phyloP scores from a whole-genome alignment of 1,284 basidiomycete genomes.

The Naganishia sp. region DNA sequence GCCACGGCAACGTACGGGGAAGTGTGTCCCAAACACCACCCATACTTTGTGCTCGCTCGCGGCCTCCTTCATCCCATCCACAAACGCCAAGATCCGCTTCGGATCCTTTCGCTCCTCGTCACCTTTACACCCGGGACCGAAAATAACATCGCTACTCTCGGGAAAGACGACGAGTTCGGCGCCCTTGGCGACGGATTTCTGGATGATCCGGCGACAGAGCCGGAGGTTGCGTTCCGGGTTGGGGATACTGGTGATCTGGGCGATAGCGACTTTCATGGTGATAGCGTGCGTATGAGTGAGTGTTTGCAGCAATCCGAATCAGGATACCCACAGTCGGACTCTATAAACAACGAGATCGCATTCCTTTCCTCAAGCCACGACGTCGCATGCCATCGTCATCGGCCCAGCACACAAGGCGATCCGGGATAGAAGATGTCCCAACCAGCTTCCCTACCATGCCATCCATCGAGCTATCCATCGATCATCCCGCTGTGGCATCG shows the following conservation, averaged over 20 bases:
- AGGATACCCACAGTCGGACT: too few species aligned
- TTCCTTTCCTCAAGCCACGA: too few species aligned
- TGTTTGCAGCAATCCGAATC: too few species aligned
- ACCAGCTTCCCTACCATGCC: too few species aligned
- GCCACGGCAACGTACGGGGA: slow-evolving; percentile 8
- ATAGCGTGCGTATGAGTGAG: too few species aligned
- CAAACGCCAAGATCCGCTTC: slow-evolving; percentile 17
- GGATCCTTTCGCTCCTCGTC: slow-evolving; percentile 25
- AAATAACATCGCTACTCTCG: slow-evolving; percentile 30
- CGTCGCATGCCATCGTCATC: too few species aligned
- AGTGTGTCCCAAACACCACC: slow-evolving; percentile 16
- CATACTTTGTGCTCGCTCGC: slow-evolving; percentile 23
- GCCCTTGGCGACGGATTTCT: slow-evolving; percentile 12
- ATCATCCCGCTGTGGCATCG: too few species aligned
- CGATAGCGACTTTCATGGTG: slow-evolving; percentile 32
- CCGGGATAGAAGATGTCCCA: too few species aligned
- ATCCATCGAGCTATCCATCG: too few species aligned
- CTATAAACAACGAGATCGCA: too few species aligned
- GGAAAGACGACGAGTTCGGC: slow-evolving; percentile 29
- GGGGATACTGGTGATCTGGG: slow-evolving; percentile 28
- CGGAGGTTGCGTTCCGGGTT: slow-evolving; percentile 23
- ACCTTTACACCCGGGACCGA: slow-evolving; percentile 21
- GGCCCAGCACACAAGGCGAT: too few species aligned
- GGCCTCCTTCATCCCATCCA: slow-evolving; percentile 11
- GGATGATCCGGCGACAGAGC: slow-evolving; percentile 12